Evolutionary conservation across 2,329 filamentous ascomycete genomes (phyloP).

Genomic region (Sporothrix schenckii): DNA sequence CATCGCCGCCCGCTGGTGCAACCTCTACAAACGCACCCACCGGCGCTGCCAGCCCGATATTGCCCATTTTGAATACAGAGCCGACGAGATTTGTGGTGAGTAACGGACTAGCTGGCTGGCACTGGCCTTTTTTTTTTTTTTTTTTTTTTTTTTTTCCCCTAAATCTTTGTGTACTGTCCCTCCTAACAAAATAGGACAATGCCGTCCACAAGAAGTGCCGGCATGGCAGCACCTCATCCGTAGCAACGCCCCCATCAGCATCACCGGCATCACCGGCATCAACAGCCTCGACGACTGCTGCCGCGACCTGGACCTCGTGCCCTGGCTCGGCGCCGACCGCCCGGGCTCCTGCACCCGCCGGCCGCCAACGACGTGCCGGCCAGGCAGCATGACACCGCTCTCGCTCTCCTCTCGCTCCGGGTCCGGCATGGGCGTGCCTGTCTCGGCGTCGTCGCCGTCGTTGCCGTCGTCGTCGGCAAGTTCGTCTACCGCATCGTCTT

Average conservation of each 20-base stretch:
- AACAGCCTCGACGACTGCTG: slow-evolving; percentile 32
- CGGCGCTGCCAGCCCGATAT: slow-evolving; percentile 44
- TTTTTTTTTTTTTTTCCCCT: no score
- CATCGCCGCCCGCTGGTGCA: slow-evolving; percentile 45
- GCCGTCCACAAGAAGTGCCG: slow-evolving; percentile 44
- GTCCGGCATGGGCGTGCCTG: background rate
- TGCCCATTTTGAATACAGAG: slow-evolving; percentile 43
- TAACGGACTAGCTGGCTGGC: no score
- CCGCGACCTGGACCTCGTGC: slow-evolving; percentile 5
- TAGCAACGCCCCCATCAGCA: slow-evolving; percentile 37
- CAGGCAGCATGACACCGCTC: slow-evolving; percentile 11
- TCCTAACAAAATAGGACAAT: slow-evolving; percentile 41
- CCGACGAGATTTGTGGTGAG: background rate
- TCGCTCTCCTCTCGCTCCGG: background rate
- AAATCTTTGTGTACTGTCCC: background rate
- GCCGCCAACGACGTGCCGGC: background rate
- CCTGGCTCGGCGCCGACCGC: slow-evolving; percentile 9
- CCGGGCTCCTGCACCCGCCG: slow-evolving; percentile 12
- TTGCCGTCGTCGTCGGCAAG: no score
- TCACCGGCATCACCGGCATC: slow-evolving; percentile 32
- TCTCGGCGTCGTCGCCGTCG: background rate
- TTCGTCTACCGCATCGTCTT: background rate
- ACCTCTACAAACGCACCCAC: slow-evolving; percentile 42
- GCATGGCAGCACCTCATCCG: slow-evolving; percentile 47
- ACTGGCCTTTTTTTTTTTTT: no score